Evolutionary conservation across 2,329 filamentous ascomycete species (phyloP).

Genomic region (Cladorrhinum sp.): DNA sequence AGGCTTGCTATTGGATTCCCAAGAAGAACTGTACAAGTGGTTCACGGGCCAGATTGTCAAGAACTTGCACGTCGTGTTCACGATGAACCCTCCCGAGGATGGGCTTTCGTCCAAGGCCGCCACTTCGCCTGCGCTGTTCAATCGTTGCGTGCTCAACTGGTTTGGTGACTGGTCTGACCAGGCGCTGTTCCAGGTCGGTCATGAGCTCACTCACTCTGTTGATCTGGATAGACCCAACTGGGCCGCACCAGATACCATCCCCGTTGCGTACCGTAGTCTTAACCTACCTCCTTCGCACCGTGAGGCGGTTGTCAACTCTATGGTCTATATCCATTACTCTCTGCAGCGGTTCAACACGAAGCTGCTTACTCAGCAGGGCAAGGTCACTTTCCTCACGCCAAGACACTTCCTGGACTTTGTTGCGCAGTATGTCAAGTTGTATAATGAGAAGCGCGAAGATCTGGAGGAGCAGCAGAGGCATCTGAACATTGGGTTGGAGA

Average conservation of each 20-base stretch:
- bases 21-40: slow-evolving; percentile 99
- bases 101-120: slow-evolving; percentile 94
- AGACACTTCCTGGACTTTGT: slow-evolving; percentile 98
- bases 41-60: slow-evolving; percentile 99
- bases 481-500: slow-evolving; percentile 96
- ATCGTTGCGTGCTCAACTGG: slow-evolving; percentile 99
- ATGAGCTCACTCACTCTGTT: slow-evolving; percentile 92
- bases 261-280: slow-evolving; percentile 85
- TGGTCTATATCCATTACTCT: slow-evolving; percentile 99
- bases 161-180: slow-evolving; percentile 99
- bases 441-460: slow-evolving; percentile 97
- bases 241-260: slow-evolving; percentile 82
- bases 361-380: slow-evolving; percentile 86
- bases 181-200: slow-evolving; percentile 94
- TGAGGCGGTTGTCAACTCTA: slow-evolving; percentile 90
- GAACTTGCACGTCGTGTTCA: slow-evolving; percentile 98
- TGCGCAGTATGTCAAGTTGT: slow-evolving; percentile 93
- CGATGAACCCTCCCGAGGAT: slow-evolving; percentile 98
- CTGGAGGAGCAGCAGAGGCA: slow-evolving; percentile 98
- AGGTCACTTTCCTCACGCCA: slow-evolving; percentile 88
- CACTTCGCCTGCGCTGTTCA: slow-evolving; percentile 97
- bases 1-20: slow-evolving; percentile 90
- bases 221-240: slow-evolving; percentile 89
- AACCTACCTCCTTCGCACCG: slow-evolving; percentile 82
- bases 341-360: slow-evolving; percentile 85